Evolutionary conservation across 352 stramenopile genomes (phyloP), one percentile per base, ranked within the genome.

Genomic region (Thalassiosira hispida): DNA sequence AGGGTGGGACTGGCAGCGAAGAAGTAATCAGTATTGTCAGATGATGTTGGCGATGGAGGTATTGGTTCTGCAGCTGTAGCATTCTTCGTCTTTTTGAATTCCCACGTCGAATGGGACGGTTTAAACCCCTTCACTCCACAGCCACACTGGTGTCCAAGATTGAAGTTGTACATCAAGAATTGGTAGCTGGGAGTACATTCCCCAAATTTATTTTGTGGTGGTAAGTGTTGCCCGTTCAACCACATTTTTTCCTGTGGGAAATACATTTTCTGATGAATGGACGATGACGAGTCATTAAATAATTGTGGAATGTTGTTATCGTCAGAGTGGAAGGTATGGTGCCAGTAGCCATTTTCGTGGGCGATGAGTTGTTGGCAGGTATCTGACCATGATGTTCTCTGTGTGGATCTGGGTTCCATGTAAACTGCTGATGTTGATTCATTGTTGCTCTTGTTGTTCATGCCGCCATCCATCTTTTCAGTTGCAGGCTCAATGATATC

Each of bases 21-120:
- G n/a, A 64, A 73, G 33, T 73, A 73, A 38, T 65, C 64, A 46
- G 1, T 59, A 18, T 46, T 65, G 11, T 51, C 51, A 46, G 20
- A 56, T 55, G 57, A 23, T 38, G 38, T 56, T 38, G 8, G 31
- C 8, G 8, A 38, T 8, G 2, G 52, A 59, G 49, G 11, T 40
- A 9, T 44, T 18, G 52, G 1, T 14, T 7, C 29, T 2, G 25
- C 9, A n/a, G 14, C 27, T 52, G 14, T 40, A 29, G 14, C 18
- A 27, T 20, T 11, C 1, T 20, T 18, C 31, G 51, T 46, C 35
- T 23, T 46, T 22, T 78, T 40, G 29, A 47, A 46, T 1, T 66
- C 29, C 69, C 69, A 78, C 27, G 52, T n/a, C 7, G 69, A 67
- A 70, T 62, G 59, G 44, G 69, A 71, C 40, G 69, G 69, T 47